Conservation (phyloP, 805 yeast species). For the Barnettozyma wickerhamii region DNA sequence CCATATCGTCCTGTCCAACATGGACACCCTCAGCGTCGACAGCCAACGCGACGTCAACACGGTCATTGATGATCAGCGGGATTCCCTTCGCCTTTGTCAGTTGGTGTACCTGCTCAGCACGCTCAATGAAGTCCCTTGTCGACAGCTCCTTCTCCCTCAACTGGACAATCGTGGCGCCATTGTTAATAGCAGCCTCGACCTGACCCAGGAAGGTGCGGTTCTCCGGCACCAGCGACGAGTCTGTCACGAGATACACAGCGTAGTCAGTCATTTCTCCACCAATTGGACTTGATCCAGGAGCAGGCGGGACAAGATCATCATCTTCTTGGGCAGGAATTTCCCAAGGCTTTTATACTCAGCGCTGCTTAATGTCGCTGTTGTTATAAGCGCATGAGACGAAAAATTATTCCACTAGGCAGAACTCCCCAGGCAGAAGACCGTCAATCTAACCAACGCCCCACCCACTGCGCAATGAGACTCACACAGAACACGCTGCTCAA, state of each 20-base stretch:
- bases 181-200: constrained; percentile 56
- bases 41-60: constrained; percentile 87
- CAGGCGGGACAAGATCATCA: neutral
- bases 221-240: constrained; percentile 67
- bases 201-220: constrained; percentile 52
- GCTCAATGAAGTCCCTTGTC: constrained; percentile 60
- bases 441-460: no score
- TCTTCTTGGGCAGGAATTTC: neutral
- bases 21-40: constrained; percentile 89
- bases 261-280: constrained; percentile 36
- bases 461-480: constrained; percentile 42
- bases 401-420: neutral
- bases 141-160: constrained; percentile 73
- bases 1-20: constrained; percentile 90
- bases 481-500: constrained; percentile 45
- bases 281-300: neutral
- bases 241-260: constrained; percentile 74
- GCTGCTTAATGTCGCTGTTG: no score
- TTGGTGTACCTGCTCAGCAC: constrained; percentile 57
- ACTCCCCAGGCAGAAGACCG: neutral
- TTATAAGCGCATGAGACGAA: constrained; percentile 2
- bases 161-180: constrained; percentile 80
- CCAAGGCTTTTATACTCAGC: no score
- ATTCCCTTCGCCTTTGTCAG: constrained; percentile 56
- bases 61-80: constrained; percentile 81